A percentile compares a stretch with the other conserved stretches of the same genome.
These are phyloP conservation scores for Coix lacrymajobi DNA, from an alignment of 176 grass and related monocot species.

Conservation along the genomic window DNA sequence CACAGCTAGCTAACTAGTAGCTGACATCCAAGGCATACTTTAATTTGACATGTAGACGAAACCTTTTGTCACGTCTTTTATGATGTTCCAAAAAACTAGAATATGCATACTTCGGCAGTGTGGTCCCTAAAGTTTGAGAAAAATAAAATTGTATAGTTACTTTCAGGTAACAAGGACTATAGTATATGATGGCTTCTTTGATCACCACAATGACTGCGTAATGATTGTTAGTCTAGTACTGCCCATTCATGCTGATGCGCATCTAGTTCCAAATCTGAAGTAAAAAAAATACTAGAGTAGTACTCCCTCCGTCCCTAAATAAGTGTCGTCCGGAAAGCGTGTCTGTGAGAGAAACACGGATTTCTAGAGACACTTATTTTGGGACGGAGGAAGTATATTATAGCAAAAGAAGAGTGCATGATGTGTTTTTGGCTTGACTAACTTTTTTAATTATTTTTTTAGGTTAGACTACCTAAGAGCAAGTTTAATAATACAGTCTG, in stretches of 20 bases:
- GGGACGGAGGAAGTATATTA: background rate
- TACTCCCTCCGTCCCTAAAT: no score
- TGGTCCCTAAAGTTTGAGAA: slow-evolving; percentile 13
- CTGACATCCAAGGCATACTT: background rate
- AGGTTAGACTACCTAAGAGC: background rate
- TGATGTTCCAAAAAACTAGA: background rate
- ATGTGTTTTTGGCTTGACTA: background rate
- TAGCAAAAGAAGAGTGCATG: background rate
- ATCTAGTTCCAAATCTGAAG: background rate
- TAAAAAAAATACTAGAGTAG: no score
- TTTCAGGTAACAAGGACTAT: background rate
- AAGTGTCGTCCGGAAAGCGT: no score
- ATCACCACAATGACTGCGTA: background rate
- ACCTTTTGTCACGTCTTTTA: slow-evolving; percentile 12
- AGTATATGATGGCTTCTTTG: background rate
- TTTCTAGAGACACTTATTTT: no score
- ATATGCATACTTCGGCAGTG: background rate
- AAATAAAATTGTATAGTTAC: background rate
- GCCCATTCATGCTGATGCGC: background rate
- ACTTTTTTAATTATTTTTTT: background rate
- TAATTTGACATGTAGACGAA: background rate
- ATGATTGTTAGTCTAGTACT: slow-evolving; percentile 9
- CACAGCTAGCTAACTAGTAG: background rate
- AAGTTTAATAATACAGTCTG: no score
- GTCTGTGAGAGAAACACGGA: no score